Evolutionary conservation across 2,329 filamentous ascomycete genomes (phyloP).

Genomic region (Pseudogymnoascus sp.): DNA sequence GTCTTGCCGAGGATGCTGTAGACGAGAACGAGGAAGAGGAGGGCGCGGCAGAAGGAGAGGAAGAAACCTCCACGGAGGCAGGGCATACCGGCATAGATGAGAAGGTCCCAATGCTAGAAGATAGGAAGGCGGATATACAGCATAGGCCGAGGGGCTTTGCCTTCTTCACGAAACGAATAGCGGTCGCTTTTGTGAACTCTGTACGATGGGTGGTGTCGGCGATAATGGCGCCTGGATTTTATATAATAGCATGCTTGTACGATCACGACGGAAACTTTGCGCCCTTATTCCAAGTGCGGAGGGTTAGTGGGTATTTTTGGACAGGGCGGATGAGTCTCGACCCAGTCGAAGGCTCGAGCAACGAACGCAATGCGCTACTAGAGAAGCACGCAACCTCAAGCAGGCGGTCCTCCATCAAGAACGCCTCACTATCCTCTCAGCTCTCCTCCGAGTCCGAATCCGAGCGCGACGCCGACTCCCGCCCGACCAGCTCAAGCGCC

Average conservation of each 20-base stretch:
- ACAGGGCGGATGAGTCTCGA: conserved; percentile 24
- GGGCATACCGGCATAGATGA: conserved; percentile 42
- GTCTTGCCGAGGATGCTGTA: conserved; percentile 30
- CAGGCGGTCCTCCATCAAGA: background rate
- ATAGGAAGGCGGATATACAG: conserved; percentile 15
- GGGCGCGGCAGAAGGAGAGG: conserved; percentile 30
- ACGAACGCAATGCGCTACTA: background rate
- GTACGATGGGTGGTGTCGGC: conserved; percentile 72
- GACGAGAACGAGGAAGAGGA: conserved; percentile 31
- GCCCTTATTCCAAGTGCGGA: conserved; percentile 62
- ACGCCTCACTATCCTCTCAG: conserved; percentile 43
- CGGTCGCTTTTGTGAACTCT: conserved; percentile 62
- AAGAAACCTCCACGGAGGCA: conserved; percentile 21
- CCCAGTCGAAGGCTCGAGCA: conserved; percentile 20
- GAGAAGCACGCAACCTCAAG: background rate
- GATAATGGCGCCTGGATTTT: conserved; percentile 70
- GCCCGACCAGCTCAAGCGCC: conserved; percentile 26
- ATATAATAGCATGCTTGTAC: conserved; percentile 74
- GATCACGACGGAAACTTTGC: conserved; percentile 72
- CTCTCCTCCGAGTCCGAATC: conserved; percentile 57
- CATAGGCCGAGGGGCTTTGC: conserved; percentile 42
- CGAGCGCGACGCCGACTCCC: conserved; percentile 35
- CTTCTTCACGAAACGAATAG: conserved; percentile 58
- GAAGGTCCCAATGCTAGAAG: conserved; percentile 56
- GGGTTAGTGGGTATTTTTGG: conserved; percentile 44